A percentile compares a stretch with the other conserved stretches of the same genome.
Conservation (phyloP, 23 red algal genomes). For the Gracilaria domingensis region DNA sequence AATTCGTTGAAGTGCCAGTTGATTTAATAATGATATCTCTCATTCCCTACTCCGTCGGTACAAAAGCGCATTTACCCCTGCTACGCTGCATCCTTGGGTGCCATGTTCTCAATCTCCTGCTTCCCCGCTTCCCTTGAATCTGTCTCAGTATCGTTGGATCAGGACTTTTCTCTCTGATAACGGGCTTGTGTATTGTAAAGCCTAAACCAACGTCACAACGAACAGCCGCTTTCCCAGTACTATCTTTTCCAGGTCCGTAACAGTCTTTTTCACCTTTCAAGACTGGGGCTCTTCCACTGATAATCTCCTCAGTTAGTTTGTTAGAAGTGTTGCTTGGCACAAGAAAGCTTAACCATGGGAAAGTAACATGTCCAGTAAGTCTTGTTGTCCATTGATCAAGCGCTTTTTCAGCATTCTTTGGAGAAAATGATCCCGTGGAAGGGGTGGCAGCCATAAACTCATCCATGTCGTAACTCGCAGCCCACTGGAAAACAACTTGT, state of each 20-base stretch:
- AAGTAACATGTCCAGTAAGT: neutral
- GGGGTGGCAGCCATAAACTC: constrained; percentile 46
- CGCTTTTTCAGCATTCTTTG: neutral
- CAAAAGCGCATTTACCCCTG: neutral
- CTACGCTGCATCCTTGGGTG: neutral
- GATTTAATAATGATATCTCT: too few species aligned
- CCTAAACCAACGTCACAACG: constrained; percentile 70
- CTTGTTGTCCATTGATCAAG: neutral
- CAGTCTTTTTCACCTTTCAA: constrained; percentile 12
- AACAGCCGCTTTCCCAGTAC: constrained; percentile 48
- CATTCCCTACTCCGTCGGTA: too few species aligned
- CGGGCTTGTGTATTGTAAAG: constrained; percentile 66
- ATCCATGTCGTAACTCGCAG: constrained; percentile 69
- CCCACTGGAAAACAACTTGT: constrained; percentile 30
- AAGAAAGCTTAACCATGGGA: constrained; percentile 61
- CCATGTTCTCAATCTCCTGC: neutral
- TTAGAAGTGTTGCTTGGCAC: constrained; percentile 18
- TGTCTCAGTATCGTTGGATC: neutral
- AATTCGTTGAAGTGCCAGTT: too few species aligned
- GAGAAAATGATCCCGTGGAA: neutral
- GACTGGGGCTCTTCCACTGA: neutral
- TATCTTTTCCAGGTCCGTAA: neutral
- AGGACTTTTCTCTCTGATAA: constrained; percentile 24
- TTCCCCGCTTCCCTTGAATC: neutral
- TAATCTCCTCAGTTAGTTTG: constrained; percentile 22